Conservation (phyloP, 768 basidiomycete species). For the Lactifluus pinguis region DNA sequence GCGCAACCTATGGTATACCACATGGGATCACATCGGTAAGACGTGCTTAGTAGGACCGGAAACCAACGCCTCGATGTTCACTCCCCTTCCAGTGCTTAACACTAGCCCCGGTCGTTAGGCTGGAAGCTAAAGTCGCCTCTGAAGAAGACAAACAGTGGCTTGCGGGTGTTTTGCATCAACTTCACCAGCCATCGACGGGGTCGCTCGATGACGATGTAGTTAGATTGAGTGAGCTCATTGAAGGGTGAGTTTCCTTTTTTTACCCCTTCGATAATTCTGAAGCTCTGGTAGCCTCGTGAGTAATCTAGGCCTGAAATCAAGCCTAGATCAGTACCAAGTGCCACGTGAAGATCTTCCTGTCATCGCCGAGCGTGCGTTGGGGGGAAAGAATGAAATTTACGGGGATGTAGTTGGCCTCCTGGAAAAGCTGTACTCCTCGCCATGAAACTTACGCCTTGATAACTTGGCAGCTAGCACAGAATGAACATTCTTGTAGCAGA, state of each 20-base stretch:
- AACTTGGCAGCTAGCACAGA: not conserved
- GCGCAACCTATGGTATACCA: constrained; percentile 64
- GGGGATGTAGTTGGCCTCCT: constrained; percentile 42
- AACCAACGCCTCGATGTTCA: not conserved
- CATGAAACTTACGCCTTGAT: not conserved
- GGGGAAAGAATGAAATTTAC: constrained; percentile 32
- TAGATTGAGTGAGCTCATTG: constrained; percentile 44
- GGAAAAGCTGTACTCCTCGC: constrained; percentile 33
- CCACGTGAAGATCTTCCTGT: constrained; percentile 44
- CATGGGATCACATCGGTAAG: constrained; percentile 79
- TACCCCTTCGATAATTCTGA: not conserved
- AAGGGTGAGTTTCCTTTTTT: constrained; percentile 33
- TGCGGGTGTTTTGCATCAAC: constrained; percentile 47
- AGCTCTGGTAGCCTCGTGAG: constrained; percentile 43
- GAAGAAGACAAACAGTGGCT: constrained; percentile 56
- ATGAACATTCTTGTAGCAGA: not conserved
- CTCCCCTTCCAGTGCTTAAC: constrained; percentile 50
- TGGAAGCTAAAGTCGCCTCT: constrained; percentile 50
- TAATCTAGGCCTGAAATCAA: constrained; percentile 48
- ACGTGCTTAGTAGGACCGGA: not conserved
- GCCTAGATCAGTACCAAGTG: constrained; percentile 53
- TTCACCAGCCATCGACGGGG: constrained; percentile 52
- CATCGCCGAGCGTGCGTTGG: constrained; percentile 44
- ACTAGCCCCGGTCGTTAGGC: constrained; percentile 49
- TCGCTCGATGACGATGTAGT: constrained; percentile 54